Evolutionary conservation across 2,329 filamentous ascomycete species (phyloP).

Genomic region (Nothomitra cinnamomea): DNA sequence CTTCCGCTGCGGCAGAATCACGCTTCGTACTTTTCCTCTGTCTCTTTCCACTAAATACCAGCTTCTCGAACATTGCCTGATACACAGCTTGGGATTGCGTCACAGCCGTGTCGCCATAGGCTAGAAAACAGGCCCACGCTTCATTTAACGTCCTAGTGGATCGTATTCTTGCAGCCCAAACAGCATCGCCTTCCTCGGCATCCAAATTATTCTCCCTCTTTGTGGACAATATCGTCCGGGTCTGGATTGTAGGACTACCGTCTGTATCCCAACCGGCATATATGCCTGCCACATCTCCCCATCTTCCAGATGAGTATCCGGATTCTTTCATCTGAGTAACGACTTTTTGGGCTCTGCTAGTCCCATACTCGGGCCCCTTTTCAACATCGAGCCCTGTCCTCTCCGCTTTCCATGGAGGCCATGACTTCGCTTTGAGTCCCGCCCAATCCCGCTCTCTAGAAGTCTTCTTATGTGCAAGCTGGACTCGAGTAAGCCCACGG

Average conservation of each 20-base stretch:
- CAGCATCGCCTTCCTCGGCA: slow-evolving; percentile 14
- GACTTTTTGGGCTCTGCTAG: slow-evolving; percentile 37
- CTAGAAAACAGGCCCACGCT: slow-evolving; percentile 47
- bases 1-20: background rate
- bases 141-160: slow-evolving; percentile 43
- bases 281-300: slow-evolving; percentile 36
- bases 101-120: slow-evolving; percentile 30
- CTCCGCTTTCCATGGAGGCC: slow-evolving; percentile 50
- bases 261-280: slow-evolving; percentile 47
- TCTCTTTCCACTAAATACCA: slow-evolving; percentile 25
- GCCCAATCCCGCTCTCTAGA: slow-evolving; percentile 38
- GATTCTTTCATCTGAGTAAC: slow-evolving; percentile 40
- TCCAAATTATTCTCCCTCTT: slow-evolving; percentile 2
- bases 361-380: slow-evolving; percentile 36
- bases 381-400: slow-evolving; percentile 42
- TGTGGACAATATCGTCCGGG: slow-evolving; percentile 27
- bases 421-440: slow-evolving; percentile 38
- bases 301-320: slow-evolving; percentile 33
- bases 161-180: slow-evolving; percentile 41
- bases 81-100: slow-evolving; percentile 28
- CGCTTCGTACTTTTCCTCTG: slow-evolving; percentile 5
- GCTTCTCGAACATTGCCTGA: slow-evolving; percentile 38
- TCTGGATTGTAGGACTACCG: slow-evolving; percentile 44
- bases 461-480: slow-evolving; percentile 41
- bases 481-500: slow-evolving; percentile 35